A percentile compares a stretch with the other conserved stretches of the same genome.
Conservation (phyloP, 2,329 filamentous ascomycete genomes). For the Monosporascus sp. region DNA sequence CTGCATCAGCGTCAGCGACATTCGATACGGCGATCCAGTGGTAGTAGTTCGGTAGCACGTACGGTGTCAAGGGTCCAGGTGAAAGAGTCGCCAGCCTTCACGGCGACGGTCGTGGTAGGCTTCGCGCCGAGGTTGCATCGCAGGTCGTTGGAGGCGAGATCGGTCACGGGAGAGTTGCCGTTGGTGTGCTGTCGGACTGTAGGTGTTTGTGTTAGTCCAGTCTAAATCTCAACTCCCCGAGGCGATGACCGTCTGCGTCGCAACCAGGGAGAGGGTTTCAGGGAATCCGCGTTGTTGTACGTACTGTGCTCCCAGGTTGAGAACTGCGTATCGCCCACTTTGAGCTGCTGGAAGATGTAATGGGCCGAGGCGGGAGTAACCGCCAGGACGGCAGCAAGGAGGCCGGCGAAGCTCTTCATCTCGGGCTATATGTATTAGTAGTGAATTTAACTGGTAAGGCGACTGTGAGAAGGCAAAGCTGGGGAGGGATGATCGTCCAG, state of each 20-base stretch:
- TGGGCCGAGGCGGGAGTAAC: slow-evolving; percentile 29
- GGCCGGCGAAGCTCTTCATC: slow-evolving; percentile 27
- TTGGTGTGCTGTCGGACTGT: slow-evolving; percentile 40
- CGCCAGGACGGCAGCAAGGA: slow-evolving; percentile 26
- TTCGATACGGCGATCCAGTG: background rate
- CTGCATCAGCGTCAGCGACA: slow-evolving; percentile 3
- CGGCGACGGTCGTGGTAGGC: slow-evolving; percentile 26
- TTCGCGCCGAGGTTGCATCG: slow-evolving; percentile 35
- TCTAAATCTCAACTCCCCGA: background rate
- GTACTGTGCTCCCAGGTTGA: slow-evolving; percentile 30
- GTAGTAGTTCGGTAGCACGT: slow-evolving; percentile 2
- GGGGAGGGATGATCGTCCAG: too few relatives aligned
- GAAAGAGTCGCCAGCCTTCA: slow-evolving; percentile 33
- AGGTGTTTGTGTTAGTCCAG: background rate
- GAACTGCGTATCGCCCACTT: slow-evolving; percentile 26
- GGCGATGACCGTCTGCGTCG: too few relatives aligned
- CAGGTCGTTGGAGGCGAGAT: slow-evolving; percentile 33
- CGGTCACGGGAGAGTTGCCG: slow-evolving; percentile 42
- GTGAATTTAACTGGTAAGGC: background rate
- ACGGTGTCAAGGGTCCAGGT: slow-evolving; percentile 31
- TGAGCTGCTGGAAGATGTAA: slow-evolving; percentile 37
- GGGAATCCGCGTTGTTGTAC: slow-evolving; percentile 1
- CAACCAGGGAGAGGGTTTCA: too few relatives aligned
- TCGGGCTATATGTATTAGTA: background rate
- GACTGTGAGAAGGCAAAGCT: too few relatives aligned